Percentiles rank a stretch among this genome's conserved stretches.
Evolutionary conservation across 352 stramenopile species (phyloP).

Genomic region (Pseudoperonospora humuli): DNA sequence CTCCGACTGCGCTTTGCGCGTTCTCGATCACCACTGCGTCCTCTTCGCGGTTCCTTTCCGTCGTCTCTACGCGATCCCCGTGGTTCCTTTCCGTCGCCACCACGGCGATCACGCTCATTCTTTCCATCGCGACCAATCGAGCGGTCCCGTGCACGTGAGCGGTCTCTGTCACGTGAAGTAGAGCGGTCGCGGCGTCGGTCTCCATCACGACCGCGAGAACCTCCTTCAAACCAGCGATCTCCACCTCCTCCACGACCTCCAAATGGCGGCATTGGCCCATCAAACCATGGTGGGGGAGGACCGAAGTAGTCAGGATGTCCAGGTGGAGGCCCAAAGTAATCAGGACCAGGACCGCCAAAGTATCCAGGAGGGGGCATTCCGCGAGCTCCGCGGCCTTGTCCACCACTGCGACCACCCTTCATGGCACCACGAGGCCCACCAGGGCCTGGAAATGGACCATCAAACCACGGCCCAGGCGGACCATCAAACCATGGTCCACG

Average conservation of each 20-base stretch:
- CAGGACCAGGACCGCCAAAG: slow-evolving; percentile 58
- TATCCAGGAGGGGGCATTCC: slow-evolving; percentile 57
- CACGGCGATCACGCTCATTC: slow-evolving; percentile 27
- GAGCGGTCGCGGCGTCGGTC: slow-evolving; percentile 39
- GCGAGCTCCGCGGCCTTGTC: slow-evolving; percentile 22
- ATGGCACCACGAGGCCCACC: slow-evolving; percentile 25
- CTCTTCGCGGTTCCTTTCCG: slow-evolving; percentile 18
- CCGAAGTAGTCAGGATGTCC: slow-evolving; percentile 76
- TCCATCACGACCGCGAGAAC: slow-evolving; percentile 29
- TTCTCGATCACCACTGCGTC: slow-evolving; percentile 25
- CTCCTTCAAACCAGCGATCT: slow-evolving; percentile 34
- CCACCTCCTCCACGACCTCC: slow-evolving; percentile 32
- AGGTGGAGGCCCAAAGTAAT: slow-evolving; percentile 67
- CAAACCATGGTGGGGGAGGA: slow-evolving; percentile 60
- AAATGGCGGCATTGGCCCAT: slow-evolving; percentile 48
- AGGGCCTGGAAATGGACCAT: slow-evolving; percentile 58
- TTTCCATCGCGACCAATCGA: slow-evolving; percentile 22
- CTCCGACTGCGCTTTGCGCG: slow-evolving; percentile 32
- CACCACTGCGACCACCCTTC: slow-evolving; percentile 43
- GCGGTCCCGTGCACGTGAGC: slow-evolving; percentile 18
- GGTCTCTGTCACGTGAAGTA: slow-evolving; percentile 22
- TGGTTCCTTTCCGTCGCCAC: slow-evolving; percentile 27
- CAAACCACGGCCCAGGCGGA: slow-evolving; percentile 66
- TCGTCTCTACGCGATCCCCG: slow-evolving; percentile 21
- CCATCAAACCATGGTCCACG: slow-evolving; percentile 68